Percentiles rank a stretch among this genome's conserved stretches.
Conservation (phyloP, 805 yeast species). For the Saccharomycopsis babjevae region DNA sequence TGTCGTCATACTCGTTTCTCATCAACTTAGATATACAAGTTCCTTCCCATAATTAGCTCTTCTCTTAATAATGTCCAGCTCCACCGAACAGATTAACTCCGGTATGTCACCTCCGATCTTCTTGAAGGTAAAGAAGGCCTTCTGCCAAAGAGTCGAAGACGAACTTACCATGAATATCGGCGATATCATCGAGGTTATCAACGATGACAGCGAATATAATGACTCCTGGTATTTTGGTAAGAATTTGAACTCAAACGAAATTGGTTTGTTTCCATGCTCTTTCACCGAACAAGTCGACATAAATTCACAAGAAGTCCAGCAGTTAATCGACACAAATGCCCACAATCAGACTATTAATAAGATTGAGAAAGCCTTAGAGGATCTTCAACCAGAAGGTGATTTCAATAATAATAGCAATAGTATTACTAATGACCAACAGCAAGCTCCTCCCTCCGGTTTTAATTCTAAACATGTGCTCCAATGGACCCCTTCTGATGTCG, state of each 20-base stretch:
- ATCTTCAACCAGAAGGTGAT: slow-evolving; percentile 21
- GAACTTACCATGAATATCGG: slow-evolving; percentile 76
- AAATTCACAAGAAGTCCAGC: not conserved
- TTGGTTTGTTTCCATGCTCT: slow-evolving; percentile 85
- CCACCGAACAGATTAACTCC: not conserved
- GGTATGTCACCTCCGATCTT: not conserved
- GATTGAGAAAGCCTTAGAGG: slow-evolving; percentile 63
- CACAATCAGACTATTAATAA: slow-evolving; percentile 44
- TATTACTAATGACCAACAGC: slow-evolving; percentile 8
- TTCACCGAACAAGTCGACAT: slow-evolving; percentile 51
- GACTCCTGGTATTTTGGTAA: slow-evolving; percentile 97
- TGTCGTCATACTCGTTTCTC: not conserved
- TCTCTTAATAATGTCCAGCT: not conserved
- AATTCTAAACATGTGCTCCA: slow-evolving; percentile 19
- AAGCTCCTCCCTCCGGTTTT: slow-evolving; percentile 11
- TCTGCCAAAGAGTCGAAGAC: slow-evolving; percentile 79
- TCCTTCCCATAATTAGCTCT: not conserved
- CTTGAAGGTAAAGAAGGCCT: slow-evolving; percentile 64
- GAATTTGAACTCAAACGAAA: slow-evolving; percentile 58
- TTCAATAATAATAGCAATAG: not conserved
- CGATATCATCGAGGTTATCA: slow-evolving; percentile 77
- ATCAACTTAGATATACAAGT: not conserved
- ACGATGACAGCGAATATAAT: slow-evolving; percentile 86
- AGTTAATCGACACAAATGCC: not conserved
- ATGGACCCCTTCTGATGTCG: slow-evolving; percentile 87